A percentile compares a stretch with the other conserved stretches of the same genome.
Evolutionary conservation across 2,329 filamentous ascomycete genomes (phyloP).

Genomic region (Penicillium sclerotiorum): DNA sequence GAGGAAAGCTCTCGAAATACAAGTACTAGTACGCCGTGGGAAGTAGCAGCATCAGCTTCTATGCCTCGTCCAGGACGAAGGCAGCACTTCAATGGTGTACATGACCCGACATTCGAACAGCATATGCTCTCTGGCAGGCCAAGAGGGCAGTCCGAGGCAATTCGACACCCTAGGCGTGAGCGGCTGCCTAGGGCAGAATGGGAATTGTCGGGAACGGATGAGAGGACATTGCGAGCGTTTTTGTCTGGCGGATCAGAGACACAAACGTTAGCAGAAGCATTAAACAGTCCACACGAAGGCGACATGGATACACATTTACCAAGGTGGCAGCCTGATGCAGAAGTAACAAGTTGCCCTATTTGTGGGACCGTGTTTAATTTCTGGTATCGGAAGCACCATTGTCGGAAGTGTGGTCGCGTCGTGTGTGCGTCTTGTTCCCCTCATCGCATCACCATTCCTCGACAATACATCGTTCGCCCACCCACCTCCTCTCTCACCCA

Average conservation of each 20-base stretch:
- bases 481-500: constrained; percentile 53
- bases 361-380: constrained; percentile 79
- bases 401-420: constrained; percentile 92
- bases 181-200: background rate
- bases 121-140: background rate
- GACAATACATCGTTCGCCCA: constrained; percentile 87
- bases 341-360: constrained; percentile 82
- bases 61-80: background rate
- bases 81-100: background rate
- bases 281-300: background rate
- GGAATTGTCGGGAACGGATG: constrained; percentile 1
- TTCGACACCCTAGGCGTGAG: background rate
- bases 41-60: background rate
- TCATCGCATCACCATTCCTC: constrained; percentile 90
- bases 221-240: constrained; percentile 1
- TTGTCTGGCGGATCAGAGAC: background rate
- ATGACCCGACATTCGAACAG: background rate
- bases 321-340: constrained; percentile 84
- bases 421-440: constrained; percentile 90
- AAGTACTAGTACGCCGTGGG: background rate
- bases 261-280: background rate
- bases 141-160: background rate
- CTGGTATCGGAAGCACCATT: constrained; percentile 89
- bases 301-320: constrained; percentile 52
- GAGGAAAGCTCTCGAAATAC: background rate